Evolutionary conservation across 352 stramenopile genomes (phyloP), one percentile per base, ranked within the genome.

Genomic region (Ophiocytium majus): DNA sequence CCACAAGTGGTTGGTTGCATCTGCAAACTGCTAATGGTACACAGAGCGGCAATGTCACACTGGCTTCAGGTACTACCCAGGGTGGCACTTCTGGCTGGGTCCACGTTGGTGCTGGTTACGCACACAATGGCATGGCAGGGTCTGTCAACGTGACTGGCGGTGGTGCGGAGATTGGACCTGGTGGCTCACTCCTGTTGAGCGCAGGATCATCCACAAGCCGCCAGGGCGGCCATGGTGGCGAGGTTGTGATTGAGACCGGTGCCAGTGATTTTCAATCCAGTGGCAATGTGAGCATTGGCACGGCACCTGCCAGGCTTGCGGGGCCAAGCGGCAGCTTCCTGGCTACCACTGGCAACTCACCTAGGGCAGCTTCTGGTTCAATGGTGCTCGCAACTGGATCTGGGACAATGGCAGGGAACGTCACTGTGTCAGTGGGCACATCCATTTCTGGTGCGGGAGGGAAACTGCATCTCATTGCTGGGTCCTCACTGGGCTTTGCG

Each of bases 1-100:
- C 82, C 0, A 80, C 82, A 31, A 86, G 82, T 75, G 82, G 82
- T 10, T 83, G 50, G 49, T 34, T 86, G 50, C 35, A 36, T 33
- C 36, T 86, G 32, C 50, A 63, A n/a, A 86, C 82, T 78, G 76
- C 82, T 64, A 57, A 57, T 57, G 43, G 43, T 14, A 57, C 43
- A 57, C 43, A 57, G 5, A 57, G 43, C 14, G 43, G 43, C 5
- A 57, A 57, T 57, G 5, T 57, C 14, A 14, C 43, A 57, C 5
- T 57, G 5, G 43, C 43, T 14, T 57, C 43, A 57, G 43, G 43
- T 14, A 57, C 5, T 57, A 14, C 43, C 5, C 43, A 57, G 43
- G 14, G 43, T 14, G 43, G 43, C 43, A 14, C 43, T 14, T 57
- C 43, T 14, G 43, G 43, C 5, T 57, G 43, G 43, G 5, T 57